Evolutionary conservation across 1,284 basidiomycete genomes (phyloP).

Genomic region (Sparassis latifolia): DNA sequence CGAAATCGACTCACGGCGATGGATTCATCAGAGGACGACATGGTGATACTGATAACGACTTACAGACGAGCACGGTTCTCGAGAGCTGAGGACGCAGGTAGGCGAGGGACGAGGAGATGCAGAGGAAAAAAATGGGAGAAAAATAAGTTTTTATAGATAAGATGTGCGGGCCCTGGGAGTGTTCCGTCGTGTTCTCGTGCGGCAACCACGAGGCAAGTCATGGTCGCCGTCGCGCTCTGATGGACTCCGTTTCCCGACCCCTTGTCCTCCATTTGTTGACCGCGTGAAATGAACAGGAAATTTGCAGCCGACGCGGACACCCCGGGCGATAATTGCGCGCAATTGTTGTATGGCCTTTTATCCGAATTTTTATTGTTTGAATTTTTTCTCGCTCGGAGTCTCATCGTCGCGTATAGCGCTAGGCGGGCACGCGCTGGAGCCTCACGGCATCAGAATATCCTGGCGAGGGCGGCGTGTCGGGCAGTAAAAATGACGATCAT

Average conservation of each 20-base stretch:
- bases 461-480: neutral
- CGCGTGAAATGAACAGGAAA: neutral
- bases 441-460: constrained; percentile 19
- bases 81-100: constrained; percentile 6
- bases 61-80: constrained; percentile 8
- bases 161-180: constrained; percentile 19
- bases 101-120: constrained; percentile 7
- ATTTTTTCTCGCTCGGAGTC: no score
- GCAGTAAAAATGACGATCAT: neutral
- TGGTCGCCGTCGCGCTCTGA: constrained; percentile 3
- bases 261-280: neutral
- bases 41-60: constrained; percentile 6
- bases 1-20: constrained; percentile 9
- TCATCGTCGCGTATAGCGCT: no score
- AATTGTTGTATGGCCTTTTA: no score
- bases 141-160: constrained; percentile 42
- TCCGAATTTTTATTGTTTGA: no score
- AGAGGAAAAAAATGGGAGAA: constrained; percentile 9
- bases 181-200: constrained; percentile 25
- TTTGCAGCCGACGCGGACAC: neutral
- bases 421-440: constrained; percentile 9
- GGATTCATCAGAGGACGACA: constrained; percentile 19
- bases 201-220: constrained; percentile 41
- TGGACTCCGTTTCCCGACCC: constrained; percentile 4
- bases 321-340: no score